These are phyloP conservation scores for Xerocomellus amylosporus DNA, from an alignment of 768 basidiomycete species.

Conservation along the genomic window DNA sequence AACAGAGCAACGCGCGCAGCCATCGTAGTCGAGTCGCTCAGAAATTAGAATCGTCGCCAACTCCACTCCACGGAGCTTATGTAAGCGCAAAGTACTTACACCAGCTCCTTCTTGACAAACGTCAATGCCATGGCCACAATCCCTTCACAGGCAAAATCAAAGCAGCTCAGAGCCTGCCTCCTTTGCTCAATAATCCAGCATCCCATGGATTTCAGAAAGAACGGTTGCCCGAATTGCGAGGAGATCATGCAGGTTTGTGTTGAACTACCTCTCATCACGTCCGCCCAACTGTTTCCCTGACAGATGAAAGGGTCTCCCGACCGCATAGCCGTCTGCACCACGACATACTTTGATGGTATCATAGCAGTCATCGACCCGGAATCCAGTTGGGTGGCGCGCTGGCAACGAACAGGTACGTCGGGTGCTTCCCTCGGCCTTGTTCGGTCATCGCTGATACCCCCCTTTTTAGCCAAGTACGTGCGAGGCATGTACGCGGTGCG, in stretches of 20 bases:
- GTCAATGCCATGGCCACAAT: constrained; percentile 40
- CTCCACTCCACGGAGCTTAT: constrained; percentile 5
- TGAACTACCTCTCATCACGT: neutral
- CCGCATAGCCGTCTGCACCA: constrained; percentile 82
- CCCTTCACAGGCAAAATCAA: constrained; percentile 61
- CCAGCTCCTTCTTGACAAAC: neutral
- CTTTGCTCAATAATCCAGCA: constrained; percentile 90
- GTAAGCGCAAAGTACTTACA: constrained; percentile 15
- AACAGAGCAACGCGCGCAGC: constrained; percentile 42
- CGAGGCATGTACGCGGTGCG: constrained; percentile 93
- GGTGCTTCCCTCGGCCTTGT: neutral
- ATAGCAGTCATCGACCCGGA: constrained; percentile 85
- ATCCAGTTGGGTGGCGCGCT: constrained; percentile 91
- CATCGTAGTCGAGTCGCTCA: constrained; percentile 35
- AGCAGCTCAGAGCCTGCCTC: constrained; percentile 84
- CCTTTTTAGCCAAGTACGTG: constrained; percentile 73
- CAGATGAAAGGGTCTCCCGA: constrained; percentile 90
- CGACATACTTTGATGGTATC: constrained; percentile 88
- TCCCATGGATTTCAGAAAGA: constrained; percentile 75
- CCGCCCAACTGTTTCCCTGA: neutral
- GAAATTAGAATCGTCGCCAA: neutral
- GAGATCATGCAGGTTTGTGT: constrained; percentile 81
- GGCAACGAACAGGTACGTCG: constrained; percentile 87
- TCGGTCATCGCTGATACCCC: constrained; percentile 2
- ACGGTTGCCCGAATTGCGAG: constrained; percentile 97